A percentile compares a stretch with the other conserved stretches of the same genome.
Evolutionary conservation across 2,329 filamentous ascomycete genomes (phyloP).

Genomic region (Fusarium concolor): DNA sequence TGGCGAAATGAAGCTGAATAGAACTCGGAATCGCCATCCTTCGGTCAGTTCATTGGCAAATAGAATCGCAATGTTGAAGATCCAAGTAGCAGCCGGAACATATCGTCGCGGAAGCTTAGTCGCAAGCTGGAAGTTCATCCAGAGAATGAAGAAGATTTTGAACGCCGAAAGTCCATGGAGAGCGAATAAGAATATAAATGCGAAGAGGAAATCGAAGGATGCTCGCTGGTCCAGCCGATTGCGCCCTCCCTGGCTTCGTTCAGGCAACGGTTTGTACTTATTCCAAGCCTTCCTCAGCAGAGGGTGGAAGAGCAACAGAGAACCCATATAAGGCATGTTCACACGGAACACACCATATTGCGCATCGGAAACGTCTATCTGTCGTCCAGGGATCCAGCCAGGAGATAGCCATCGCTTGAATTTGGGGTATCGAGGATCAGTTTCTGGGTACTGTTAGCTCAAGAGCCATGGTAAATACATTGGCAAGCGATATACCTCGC

Average conservation of each 20-base stretch:
- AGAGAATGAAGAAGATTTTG: constrained; percentile 85
- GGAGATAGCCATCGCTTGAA: constrained; percentile 77
- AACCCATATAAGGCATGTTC: constrained; percentile 84
- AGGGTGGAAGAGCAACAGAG: constrained; percentile 82
- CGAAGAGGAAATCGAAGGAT: constrained; percentile 86
- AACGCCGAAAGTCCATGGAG: constrained; percentile 87
- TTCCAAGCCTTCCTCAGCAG: constrained; percentile 80
- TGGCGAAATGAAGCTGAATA: constrained; percentile 66
- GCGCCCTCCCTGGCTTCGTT: constrained; percentile 59
- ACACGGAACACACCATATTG: constrained; percentile 88
- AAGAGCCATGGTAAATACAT: neutral
- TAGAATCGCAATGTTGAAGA: constrained; percentile 85
- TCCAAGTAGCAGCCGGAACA: constrained; percentile 83
- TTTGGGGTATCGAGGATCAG: constrained; percentile 82
- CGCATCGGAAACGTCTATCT: constrained; percentile 89
- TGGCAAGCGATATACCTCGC: constrained; percentile 66
- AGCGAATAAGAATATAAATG: constrained; percentile 78
- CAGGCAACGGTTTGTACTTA: constrained; percentile 56
- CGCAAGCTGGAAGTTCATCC: constrained; percentile 82
- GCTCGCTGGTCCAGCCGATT: constrained; percentile 75
- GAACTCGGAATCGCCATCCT: constrained; percentile 78
- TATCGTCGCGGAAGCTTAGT: constrained; percentile 76
- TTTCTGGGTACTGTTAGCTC: constrained; percentile 63
- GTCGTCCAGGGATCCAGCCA: constrained; percentile 93
- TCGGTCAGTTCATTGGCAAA: constrained; percentile 89